Evolutionary conservation across 2,329 filamentous ascomycete species (phyloP).

Genomic region (Diaporthe vexans): DNA sequence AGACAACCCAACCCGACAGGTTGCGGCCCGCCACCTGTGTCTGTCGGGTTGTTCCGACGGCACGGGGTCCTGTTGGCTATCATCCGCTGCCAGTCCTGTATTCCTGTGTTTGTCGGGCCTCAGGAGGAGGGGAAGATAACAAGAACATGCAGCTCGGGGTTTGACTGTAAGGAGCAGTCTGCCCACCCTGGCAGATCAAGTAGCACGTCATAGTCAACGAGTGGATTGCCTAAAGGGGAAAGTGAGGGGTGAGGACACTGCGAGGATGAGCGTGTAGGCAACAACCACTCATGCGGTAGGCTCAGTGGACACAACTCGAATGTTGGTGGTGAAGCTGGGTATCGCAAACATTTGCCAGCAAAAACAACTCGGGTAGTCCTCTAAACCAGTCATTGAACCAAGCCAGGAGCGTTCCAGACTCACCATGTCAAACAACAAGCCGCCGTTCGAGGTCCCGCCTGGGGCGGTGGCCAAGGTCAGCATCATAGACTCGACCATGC

Average conservation of each 20-base stretch:
- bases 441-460: slow-evolving; percentile 30
- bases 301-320: not conserved
- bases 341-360: too few species aligned
- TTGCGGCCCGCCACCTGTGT: too few species aligned
- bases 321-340: too few species aligned
- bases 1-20: too few species aligned
- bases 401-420: not conserved
- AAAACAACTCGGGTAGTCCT: not conserved
- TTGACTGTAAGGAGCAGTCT: not conserved
- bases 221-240: not conserved
- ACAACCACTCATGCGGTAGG: not conserved
- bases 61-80: not conserved
- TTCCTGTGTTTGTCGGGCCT: not conserved
- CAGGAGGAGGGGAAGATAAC: not conserved
- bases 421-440: slow-evolving; percentile 11
- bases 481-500: slow-evolving; percentile 37
- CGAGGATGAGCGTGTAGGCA: not conserved
- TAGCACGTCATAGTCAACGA: slow-evolving; percentile 2
- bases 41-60: not conserved
- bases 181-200: not conserved
- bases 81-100: not conserved
- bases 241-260: not conserved
- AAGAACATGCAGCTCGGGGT: not conserved
- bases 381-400: not conserved
- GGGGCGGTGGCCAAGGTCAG: slow-evolving; percentile 34